Conservation (phyloP, 2,329 filamentous ascomycete species). For the Diaporthe destruens region DNA sequence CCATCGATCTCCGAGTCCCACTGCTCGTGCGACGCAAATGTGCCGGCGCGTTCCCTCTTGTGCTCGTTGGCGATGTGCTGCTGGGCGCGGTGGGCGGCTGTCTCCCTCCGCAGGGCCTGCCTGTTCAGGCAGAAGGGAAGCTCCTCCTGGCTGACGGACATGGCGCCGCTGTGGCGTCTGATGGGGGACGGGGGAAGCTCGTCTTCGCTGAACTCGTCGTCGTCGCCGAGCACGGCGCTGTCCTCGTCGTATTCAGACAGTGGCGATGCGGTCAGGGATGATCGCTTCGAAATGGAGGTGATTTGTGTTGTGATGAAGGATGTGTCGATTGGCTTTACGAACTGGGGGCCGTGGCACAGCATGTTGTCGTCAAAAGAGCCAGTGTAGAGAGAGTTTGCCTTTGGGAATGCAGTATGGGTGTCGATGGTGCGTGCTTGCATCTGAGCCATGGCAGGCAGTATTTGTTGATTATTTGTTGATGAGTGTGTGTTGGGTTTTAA, state of each 20-base stretch:
- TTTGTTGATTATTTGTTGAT: background rate
- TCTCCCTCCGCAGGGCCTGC: slow-evolving; percentile 39
- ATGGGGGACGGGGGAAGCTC: slow-evolving; percentile 41
- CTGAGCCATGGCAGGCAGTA: slow-evolving; percentile 19
- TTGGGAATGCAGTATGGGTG: slow-evolving; percentile 25
- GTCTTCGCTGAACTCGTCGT: slow-evolving; percentile 41
- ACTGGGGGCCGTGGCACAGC: slow-evolving; percentile 37
- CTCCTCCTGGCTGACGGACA: slow-evolving; percentile 42
- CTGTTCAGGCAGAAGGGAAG: slow-evolving; percentile 40
- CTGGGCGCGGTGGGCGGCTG: slow-evolving; percentile 38
- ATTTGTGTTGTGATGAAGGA: slow-evolving; percentile 35
- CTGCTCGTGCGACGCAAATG: slow-evolving; percentile 38
- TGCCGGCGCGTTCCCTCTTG: slow-evolving; percentile 14
- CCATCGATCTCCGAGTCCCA: slow-evolving; percentile 41
- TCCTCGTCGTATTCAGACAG: slow-evolving; percentile 36
- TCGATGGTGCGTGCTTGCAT: slow-evolving; percentile 19
- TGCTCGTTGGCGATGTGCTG: slow-evolving; percentile 32
- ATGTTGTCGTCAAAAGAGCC: slow-evolving; percentile 41
- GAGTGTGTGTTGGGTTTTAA: slow-evolving; percentile 5
- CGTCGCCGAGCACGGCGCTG: slow-evolving; percentile 40
- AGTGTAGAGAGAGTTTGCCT: slow-evolving; percentile 37
- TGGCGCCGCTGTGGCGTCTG: slow-evolving; percentile 41
- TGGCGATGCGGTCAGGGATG: slow-evolving; percentile 36
- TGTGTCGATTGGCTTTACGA: slow-evolving; percentile 40
- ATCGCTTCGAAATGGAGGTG: slow-evolving; percentile 35